Evolutionary conservation across 176 grass and related monocot genomes (phyloP), one percentile per base, ranked within the genome.

Genomic region (Leersia perrieri): DNA sequence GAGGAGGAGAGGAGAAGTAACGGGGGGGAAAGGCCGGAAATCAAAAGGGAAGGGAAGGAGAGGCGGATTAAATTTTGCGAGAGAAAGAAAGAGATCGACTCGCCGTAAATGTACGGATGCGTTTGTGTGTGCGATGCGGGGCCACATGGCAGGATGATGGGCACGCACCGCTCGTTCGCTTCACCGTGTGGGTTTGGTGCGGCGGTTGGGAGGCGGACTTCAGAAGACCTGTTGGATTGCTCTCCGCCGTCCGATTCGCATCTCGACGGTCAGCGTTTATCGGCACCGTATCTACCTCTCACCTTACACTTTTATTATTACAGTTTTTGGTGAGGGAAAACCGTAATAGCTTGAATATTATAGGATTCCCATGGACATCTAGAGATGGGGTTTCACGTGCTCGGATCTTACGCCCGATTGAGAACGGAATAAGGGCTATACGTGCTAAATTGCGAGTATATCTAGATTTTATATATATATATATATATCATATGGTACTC

Each of bases 181-280:
- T n/a, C n/a, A n/a, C n/a, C n/a, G 11, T 42, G 41, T 16, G 42
- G 39, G 42, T 45, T 13, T 9, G 23, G 63, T 23, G 30, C 12
- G 16, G 15, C n/a, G 66, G 74, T 53, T 84, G 36, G 71, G 61
- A 47, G 36, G 45, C 15, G 16, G 13, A 49, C 45, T 22, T 7
- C 35, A 38, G 5, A 38, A 38, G 5, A 20, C 32, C 60, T 12
- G 68, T 20, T 34, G 22, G 71, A 27, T 1, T 7, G 0, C 11
- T 58, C 0, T 20, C 5, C 11, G 6, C 82, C 82, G 87, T 77
- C 41, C 78, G 78, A 85, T 89, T 66, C 79, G 71, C 55, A 81
- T 85, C 87, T 76, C 38, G 27, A 32, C 3, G 29, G 16, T 55
- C 28, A 34, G 74, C 77, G 20, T 53, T 71, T 26, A 20, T 47